phyloP scores from a whole-genome alignment of 495 filamentous ascomycete genomes.

The Sphaerosporella brunnea region DNA sequence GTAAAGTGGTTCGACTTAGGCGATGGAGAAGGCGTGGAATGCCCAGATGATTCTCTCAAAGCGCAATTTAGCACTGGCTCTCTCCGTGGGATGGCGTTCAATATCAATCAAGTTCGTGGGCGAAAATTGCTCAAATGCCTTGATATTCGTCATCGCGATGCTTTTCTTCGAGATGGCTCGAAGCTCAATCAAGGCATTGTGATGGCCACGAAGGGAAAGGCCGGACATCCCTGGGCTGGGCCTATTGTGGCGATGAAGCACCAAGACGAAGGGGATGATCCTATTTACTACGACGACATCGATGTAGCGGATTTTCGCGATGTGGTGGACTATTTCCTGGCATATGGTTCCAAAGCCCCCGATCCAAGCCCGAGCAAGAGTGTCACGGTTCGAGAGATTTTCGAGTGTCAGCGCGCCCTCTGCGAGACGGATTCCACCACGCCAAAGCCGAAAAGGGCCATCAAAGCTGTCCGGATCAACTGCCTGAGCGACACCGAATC shows the following conservation, averaged over 20 bases:
- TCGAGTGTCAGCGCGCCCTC: not conserved
- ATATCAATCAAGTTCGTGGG: constrained; percentile 6
- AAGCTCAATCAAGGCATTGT: constrained; percentile 14
- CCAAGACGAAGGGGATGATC: constrained; percentile 9
- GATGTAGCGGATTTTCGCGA: constrained; percentile 27
- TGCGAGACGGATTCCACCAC: not conserved
- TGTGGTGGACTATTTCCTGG: constrained; percentile 22
- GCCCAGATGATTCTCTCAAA: too few relatives aligned
- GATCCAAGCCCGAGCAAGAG: not conserved
- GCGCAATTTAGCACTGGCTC: not conserved
- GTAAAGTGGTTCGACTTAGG: not conserved
- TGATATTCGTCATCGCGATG: constrained; percentile 10
- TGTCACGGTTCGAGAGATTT: not conserved
- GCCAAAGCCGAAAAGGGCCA: not conserved
- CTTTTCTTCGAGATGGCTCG: constrained; percentile 19
- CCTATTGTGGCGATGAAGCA: constrained; percentile 16
- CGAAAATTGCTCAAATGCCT: constrained; percentile 9
- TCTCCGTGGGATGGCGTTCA: not conserved
- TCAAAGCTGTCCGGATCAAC: constrained; percentile 25
- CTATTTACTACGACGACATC: constrained; percentile 15
- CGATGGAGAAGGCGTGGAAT: constrained; percentile 6
- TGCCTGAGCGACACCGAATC: constrained; percentile 24
- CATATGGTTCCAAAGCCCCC: constrained; percentile 5
- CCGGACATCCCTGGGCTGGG: constrained; percentile 16
- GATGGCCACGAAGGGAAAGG: constrained; percentile 6